Evolutionary conservation across 1,284 basidiomycete genomes (phyloP), one percentile per base, ranked within the genome.

Genomic region (Garcileccinum viscosum): DNA sequence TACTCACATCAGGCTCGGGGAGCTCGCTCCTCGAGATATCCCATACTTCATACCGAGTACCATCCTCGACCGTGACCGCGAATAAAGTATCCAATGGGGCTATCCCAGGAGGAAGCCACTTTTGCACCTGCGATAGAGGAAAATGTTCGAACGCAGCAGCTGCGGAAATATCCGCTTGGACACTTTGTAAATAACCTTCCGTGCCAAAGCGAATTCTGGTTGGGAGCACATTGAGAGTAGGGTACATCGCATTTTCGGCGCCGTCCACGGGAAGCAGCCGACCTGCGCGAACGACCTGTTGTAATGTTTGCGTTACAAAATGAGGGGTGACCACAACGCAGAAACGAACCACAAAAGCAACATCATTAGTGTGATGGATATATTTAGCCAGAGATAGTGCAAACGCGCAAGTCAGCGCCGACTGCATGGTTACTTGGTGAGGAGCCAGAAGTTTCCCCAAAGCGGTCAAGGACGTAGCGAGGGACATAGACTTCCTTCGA

Each of bases 211-310:
- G 77, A 40, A 86, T 77, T 30, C 84, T 77, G 14, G 79, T 76
- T 4, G 86, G 86, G n/a, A 86, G 77, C 6, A 86, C 81, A 32
- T 82, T 81, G 27, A 87, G 77, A 38, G 84, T 77, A 6, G 86
- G 86, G 63, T 74, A 83, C 50, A 83, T 74, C 3, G 83, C 82
- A 35, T 72, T 73, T 67, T 84, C 83, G 62, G 84, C 77, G 50
- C 79, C 71, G 32, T 84, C 82, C 4, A 86, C 74, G 30, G 84
- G 81, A 42, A 85, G 74, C 17, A 86, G 74, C 14, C 86, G 79
- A 12, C 86, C 86, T 38, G 86, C 84, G 32, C 85, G 84, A 60
- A 87, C 83, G 30, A 84, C 80, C 86, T 87, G 62, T 62, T 37
- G 6, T 22, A 40, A 33, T 61, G 9, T 63, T n/a, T 32, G 27